Evolutionary conservation across 768 basidiomycete species (phyloP).

Genomic region (Rhodotorula babjevae): DNA sequence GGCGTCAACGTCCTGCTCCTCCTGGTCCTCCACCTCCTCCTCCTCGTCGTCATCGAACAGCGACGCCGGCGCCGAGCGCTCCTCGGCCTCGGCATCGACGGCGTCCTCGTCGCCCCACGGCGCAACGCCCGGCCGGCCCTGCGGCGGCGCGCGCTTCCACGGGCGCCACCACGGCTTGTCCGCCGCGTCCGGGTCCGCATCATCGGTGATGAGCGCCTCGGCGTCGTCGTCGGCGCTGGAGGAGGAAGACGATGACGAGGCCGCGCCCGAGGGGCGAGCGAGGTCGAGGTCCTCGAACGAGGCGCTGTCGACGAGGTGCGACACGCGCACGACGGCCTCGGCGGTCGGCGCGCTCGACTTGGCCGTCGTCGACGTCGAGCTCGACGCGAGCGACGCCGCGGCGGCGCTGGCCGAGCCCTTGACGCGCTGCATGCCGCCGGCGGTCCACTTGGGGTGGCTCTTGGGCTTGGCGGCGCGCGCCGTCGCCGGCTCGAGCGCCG

Average conservation of each 20-base stretch:
- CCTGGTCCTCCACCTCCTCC: no score
- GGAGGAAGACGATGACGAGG: no score
- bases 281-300: neutral
- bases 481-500: no score
- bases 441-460: slow-evolving; percentile 4
- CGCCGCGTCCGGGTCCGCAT: neutral
- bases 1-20: no score
- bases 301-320: neutral
- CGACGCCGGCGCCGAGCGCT: neutral
- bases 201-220: neutral
- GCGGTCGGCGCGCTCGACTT: neutral
- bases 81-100: neutral
- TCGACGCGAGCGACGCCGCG: neutral
- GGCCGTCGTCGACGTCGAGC: neutral
- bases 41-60: neutral
- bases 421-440: slow-evolving; percentile 9
- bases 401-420: neutral
- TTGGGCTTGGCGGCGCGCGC: neutral
- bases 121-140: slow-evolving; percentile 9
- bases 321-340: neutral
- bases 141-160: slow-evolving; percentile 13
- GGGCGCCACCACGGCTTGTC: slow-evolving; percentile 9
- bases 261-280: no score
- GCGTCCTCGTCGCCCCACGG: neutral
- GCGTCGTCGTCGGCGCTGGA: neutral